Base-by-base conservation (phyloP, 441 rosid genomes). In the Arabidopsis lyrata region DNA sequence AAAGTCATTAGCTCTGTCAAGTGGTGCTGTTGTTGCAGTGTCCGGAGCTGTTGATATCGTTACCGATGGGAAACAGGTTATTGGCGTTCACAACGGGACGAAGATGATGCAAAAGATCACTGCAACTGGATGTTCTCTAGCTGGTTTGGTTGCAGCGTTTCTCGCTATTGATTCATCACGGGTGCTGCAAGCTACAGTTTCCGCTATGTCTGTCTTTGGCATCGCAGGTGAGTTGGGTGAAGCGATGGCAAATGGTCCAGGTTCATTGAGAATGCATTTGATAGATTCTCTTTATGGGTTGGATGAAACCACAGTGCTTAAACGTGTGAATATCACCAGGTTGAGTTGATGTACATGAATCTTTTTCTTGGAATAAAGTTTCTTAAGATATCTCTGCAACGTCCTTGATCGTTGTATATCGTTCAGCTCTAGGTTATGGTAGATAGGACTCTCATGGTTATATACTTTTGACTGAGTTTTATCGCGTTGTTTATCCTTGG, bases 61-160 rank as follows among this genome's bases (percentile, higher is more conserved):
- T 41, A 92, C 94, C 6, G 89, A 94, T 59, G 99, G 97, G 71
- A 63, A 74, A 16, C 77, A 80, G 13, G 85, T 87, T 47, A 57
- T 85, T 41, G 89, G 89, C 61, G 89, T 83, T 45, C 86, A 75
- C 58, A 94, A 94, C 68, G 97, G 97, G 69, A 91, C 89, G 6
- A 77, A 89, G 22, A 86, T 89, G 95, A 74, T 94, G 95, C 97
- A 90, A 75, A 90, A 82, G 75, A 90, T 94, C 16, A 94, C 99
- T 1, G 97, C 94, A 5, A 90, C 97, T 0, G 97, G 99, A 13
- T 89, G 99, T 64, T 80, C 97, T 18, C 86, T 86, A 45, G 82
- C 94, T 45, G 95, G 92, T 15, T 81, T 92, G 22, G 78, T 94
- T 54, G 93, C 95, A 0, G 97, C 97, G 8, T 89, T 93, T 77